These are phyloP conservation scores for Ascochyta clinopodiicola DNA, from an alignment of 2,329 filamentous ascomycete genomes.

Conservation along the genomic window DNA sequence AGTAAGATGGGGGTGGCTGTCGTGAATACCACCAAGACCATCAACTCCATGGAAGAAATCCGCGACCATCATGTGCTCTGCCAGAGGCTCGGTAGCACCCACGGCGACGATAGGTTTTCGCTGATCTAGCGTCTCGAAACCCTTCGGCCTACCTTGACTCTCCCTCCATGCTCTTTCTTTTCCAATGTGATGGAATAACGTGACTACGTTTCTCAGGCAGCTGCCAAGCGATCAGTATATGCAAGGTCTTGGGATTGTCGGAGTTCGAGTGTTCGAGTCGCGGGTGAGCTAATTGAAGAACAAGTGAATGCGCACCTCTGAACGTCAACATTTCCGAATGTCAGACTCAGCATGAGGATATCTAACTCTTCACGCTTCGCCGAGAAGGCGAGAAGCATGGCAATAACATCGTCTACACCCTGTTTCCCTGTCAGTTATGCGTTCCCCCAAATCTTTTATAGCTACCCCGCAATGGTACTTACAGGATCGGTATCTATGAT, in stretches of 20 bases:
- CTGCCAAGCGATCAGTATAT: constrained; percentile 51
- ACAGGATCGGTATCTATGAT: constrained; percentile 98
- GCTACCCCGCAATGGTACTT: constrained; percentile 35
- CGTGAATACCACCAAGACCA: constrained; percentile 57
- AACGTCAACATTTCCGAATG: constrained; percentile 91
- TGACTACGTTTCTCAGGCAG: constrained; percentile 86
- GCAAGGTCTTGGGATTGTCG: background rate
- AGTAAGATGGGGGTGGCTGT: constrained; percentile 56
- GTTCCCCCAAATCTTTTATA: background rate
- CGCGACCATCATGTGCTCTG: constrained; percentile 74
- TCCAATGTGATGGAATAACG: constrained; percentile 89
- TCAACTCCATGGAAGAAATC: constrained; percentile 73
- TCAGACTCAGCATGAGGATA: constrained; percentile 83
- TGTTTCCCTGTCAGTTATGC: constrained; percentile 23
- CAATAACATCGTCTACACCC: constrained; percentile 90
- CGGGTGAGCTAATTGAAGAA: background rate
- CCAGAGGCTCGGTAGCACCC: constrained; percentile 83
- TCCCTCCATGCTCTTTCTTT: constrained; percentile 87
- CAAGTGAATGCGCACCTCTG: constrained; percentile 64
- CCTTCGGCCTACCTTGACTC: constrained; percentile 68
- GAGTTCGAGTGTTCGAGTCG: background rate
- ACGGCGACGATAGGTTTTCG: constrained; percentile 85
- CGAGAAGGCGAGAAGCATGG: constrained; percentile 84
- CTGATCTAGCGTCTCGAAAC: constrained; percentile 74
- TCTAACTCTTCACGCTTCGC: constrained; percentile 84